Conservation (phyloP, 306 rosid genomes). For the Vigna hirtella region DNA sequence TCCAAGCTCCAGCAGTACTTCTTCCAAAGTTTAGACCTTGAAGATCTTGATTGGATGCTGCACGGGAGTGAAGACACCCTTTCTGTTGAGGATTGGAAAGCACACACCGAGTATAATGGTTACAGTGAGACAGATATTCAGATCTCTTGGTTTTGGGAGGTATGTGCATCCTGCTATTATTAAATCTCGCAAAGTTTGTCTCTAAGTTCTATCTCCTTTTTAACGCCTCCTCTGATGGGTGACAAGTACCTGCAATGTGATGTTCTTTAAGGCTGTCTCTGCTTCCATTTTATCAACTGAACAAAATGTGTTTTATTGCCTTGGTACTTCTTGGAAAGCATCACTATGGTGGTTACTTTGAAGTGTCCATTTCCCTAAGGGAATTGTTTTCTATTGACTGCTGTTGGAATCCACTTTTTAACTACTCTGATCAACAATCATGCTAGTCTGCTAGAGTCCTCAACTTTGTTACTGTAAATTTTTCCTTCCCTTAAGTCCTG, state of each 20-base stretch:
- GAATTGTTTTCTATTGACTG: neutral
- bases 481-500: conserved; percentile 24
- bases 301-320: conserved; percentile 1
- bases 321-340: conserved; percentile 22
- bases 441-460: conserved; percentile 1
- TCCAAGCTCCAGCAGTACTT: conserved; percentile 53
- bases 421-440: neutral
- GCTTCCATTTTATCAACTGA: conserved; percentile 30
- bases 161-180: conserved; percentile 48
- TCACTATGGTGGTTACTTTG: conserved; percentile 16
- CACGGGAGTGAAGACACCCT: conserved; percentile 76
- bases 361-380: conserved; percentile 2
- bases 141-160: conserved; percentile 98
- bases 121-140: conserved; percentile 86
- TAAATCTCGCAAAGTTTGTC: conserved; percentile 10
- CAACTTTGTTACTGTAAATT: conserved; percentile 7
- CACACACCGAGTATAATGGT: conserved; percentile 88
- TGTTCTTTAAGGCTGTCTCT: neutral
- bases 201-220: neutral
- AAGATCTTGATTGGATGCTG: conserved; percentile 96
- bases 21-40: conserved; percentile 74
- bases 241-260: conserved; percentile 17
- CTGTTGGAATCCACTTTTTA: conserved; percentile 29
- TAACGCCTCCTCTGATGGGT: neutral
- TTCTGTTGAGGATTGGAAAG: conserved; percentile 89